Base-by-base conservation (phyloP, 208 protist species). In the Tritrichomonas foetus region DNA sequence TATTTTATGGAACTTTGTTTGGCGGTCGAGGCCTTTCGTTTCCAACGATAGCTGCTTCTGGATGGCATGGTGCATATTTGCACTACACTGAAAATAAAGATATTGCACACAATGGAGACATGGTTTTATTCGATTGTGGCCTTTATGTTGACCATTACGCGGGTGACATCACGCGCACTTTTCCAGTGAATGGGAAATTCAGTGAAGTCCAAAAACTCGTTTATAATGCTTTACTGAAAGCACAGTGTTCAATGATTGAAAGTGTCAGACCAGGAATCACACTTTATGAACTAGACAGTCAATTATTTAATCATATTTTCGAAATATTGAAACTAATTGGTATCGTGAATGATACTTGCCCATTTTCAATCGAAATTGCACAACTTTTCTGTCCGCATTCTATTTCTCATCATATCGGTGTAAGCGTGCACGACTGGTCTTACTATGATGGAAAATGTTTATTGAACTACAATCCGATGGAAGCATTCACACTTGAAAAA, bases 71-170 rank as follows among this genome's bases (percentile, higher is more conserved):
- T 25, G 64, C 94, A 30, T 94, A 95, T 33, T 75, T 97, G 0
- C 96, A 97, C 80, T 96, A 96, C 94, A 78, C 49, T 3, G 94
- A 94, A 3, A 95, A 97, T 53, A 82, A 94, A 64, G 74, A 84
- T 61, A 20, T 94, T 66, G 30, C 95, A 50, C 36, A 93, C 0
- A 74, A 72, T 22, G 95, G 94, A 9, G 94, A 96, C 57, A 75
- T 96, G 49, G 47, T 96, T 39, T 72, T 97, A n/a, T 44, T 96
- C 22, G 96, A 97, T 93, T 95, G 95, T 66, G 96, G 96, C 1
- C 57, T 66, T 36, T 95, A 96, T 55, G 78, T 94, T 30, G 9
- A 94, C 14, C 93, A 93, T 66, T 97, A 97, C 69, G 94, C 89
- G 22, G 93, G 95, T n/a, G 96, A 97, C 75, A 94, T 96, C 57